Percentiles rank a stretch among this genome's conserved stretches.
These are phyloP conservation scores for Cladosporium halotolerans DNA, from an alignment of 2,329 filamentous ascomycete species.

Conservation along the genomic window DNA sequence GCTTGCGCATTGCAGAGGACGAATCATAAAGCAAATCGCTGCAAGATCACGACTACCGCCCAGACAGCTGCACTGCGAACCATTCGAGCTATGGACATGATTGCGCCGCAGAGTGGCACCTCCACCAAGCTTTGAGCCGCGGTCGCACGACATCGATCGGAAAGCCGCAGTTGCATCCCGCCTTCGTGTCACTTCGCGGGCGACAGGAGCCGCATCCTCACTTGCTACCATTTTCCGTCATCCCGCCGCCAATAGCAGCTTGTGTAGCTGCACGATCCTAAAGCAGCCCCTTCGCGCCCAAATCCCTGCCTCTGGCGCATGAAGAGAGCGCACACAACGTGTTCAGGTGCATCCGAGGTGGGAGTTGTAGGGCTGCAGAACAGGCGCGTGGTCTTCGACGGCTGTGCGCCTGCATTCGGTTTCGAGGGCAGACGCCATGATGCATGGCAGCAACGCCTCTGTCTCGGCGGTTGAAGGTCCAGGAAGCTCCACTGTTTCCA, in stretches of 20 bases:
- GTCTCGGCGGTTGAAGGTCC: conserved; percentile 15
- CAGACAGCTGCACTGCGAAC: too few species aligned
- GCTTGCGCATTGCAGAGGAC: neutral
- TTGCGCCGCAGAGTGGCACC: conserved; percentile 11
- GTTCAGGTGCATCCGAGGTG: neutral
- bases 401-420: conserved; percentile 6
- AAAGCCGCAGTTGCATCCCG: conserved; percentile 5
- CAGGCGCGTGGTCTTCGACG: conserved; percentile 6
- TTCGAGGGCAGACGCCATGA: conserved; percentile 10
- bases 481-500: conserved; percentile 6
- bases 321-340: conserved; percentile 6
- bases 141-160: conserved; percentile 11
- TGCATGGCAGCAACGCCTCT: conserved; percentile 17
- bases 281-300: neutral
- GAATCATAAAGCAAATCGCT: neutral
- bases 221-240: conserved; percentile 1
- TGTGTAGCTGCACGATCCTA: conserved; percentile 6
- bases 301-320: neutral
- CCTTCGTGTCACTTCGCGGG: neutral
- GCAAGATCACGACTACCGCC: neutral
- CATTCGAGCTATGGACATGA: conserved; percentile 1
- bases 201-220: neutral
- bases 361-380: conserved; percentile 11
- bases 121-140: neutral
- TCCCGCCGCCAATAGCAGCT: neutral